These are phyloP conservation scores for Salvia splendens DNA, from an alignment of 257 asterid species.

Conservation along the genomic window DNA sequence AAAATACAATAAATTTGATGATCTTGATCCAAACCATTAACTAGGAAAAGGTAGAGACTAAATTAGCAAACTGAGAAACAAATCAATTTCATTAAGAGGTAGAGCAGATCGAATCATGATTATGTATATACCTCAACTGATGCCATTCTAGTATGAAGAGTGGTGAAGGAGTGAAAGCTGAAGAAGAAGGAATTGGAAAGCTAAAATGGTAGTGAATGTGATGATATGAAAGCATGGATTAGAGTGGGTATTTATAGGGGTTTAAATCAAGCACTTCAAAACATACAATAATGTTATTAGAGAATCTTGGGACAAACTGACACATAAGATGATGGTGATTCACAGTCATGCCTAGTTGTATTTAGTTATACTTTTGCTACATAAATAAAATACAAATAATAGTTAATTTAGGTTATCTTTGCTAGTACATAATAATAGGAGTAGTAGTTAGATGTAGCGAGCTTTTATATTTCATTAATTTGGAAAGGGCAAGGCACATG, in stretches of 20 bases:
- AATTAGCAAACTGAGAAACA: not conserved
- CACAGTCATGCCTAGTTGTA: constrained; percentile 52
- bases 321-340: constrained; percentile 40
- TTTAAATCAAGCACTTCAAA: constrained; percentile 13
- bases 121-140: constrained; percentile 48
- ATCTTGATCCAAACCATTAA: not conserved
- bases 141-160: constrained; percentile 51
- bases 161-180: constrained; percentile 16
- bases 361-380: constrained; percentile 35
- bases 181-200: not conserved
- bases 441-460: not conserved
- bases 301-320: constrained; percentile 41
- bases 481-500: constrained; percentile 53
- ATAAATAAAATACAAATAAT: not conserved
- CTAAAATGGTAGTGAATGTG: constrained; percentile 31
- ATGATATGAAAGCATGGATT: constrained; percentile 39
- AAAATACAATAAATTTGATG: not conserved
- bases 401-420: constrained; percentile 2
- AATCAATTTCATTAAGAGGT: not conserved
- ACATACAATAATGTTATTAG: constrained; percentile 22
- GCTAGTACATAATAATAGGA: not conserved
- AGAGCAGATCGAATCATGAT: not conserved
- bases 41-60: not conserved
- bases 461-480: constrained; percentile 6
- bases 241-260: constrained; percentile 56